A percentile compares a stretch with the other conserved stretches of the same genome.
Conservation (phyloP, 257 asterid species). For the Rubia yunnanensis region DNA sequence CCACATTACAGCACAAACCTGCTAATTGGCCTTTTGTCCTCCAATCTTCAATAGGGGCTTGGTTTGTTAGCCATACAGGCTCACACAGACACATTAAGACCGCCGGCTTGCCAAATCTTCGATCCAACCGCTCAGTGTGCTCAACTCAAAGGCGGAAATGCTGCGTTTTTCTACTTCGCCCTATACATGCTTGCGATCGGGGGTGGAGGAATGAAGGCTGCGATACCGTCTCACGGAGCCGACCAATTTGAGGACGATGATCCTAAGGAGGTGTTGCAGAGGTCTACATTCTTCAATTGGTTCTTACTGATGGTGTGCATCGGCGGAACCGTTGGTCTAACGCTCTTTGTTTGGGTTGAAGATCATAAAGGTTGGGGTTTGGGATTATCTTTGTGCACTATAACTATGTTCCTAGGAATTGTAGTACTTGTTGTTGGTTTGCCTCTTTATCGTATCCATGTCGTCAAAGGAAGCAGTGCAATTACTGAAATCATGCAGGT, state of each 20-base stretch:
- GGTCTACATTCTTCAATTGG: constrained; percentile 67
- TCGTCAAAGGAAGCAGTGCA: constrained; percentile 54
- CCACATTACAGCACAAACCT: too few species aligned
- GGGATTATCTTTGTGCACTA: constrained; percentile 41
- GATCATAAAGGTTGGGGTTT: constrained; percentile 72
- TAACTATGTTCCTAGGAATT: constrained; percentile 43
- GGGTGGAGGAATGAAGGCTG: constrained; percentile 20
- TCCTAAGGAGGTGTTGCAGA: constrained; percentile 36
- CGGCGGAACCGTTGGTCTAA: constrained; percentile 49
- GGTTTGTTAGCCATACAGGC: constrained; percentile 11
- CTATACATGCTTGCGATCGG: constrained; percentile 11
- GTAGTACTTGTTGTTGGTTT: constrained; percentile 36
- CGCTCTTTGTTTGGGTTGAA: constrained; percentile 59
- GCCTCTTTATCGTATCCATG: constrained; percentile 49
- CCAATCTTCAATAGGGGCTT: constrained; percentile 1
- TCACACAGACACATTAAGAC: constrained; percentile 1
- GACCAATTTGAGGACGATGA: constrained; percentile 72
- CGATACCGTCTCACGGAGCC: constrained; percentile 71
- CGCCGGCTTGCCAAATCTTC: constrained; percentile 1
- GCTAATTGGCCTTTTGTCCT: not conserved
- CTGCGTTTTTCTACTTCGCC: not conserved
- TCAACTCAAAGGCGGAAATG: constrained; percentile 6
- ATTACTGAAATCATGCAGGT: constrained; percentile 49
- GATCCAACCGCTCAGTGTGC: constrained; percentile 6
- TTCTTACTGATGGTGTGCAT: constrained; percentile 42